Conservation (phyloP, 768 basidiomycete species). For the Dioszegia crocea region DNA sequence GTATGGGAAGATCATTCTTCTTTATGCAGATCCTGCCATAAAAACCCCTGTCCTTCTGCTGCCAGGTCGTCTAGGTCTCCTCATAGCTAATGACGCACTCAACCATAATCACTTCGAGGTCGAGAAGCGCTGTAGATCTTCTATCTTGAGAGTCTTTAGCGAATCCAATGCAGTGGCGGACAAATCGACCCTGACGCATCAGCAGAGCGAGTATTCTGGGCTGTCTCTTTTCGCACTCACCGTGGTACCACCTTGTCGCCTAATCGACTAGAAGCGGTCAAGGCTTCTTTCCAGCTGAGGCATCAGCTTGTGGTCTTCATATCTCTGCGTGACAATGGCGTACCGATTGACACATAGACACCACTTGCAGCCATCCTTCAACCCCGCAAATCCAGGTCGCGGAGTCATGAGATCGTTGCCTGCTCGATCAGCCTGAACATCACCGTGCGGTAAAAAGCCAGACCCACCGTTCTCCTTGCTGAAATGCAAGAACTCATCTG, state of each 20-base stretch:
- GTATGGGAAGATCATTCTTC: too few relatives aligned
- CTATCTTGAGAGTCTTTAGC: conserved; percentile 34
- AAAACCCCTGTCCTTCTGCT: too few relatives aligned
- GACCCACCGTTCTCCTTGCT: conserved; percentile 37
- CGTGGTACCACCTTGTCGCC: conserved; percentile 37
- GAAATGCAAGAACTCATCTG: conserved; percentile 44
- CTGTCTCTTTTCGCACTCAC: conserved; percentile 9
- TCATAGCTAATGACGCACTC: too few relatives aligned
- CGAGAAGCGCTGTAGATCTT: conserved; percentile 43
- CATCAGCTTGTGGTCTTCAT: background rate
- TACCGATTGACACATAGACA: conserved; percentile 48
- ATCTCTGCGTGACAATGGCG: background rate
- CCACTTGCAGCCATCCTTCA: conserved; percentile 48
- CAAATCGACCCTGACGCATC: conserved; percentile 36
- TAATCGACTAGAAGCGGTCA: conserved; percentile 31
- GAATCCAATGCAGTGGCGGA: conserved; percentile 36
- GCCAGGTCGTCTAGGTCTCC: too few relatives aligned
- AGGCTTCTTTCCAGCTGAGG: conserved; percentile 46
- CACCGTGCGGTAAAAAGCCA: background rate
- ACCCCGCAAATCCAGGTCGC: conserved; percentile 34
- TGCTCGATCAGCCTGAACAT: background rate
- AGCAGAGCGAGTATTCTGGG: conserved; percentile 2
- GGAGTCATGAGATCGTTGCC: conserved; percentile 48
- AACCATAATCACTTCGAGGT: background rate
- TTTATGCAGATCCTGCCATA: too few relatives aligned